These are phyloP conservation scores for Boletus patriciae DNA, from an alignment of 768 basidiomycete genomes.

Conservation along the genomic window DNA sequence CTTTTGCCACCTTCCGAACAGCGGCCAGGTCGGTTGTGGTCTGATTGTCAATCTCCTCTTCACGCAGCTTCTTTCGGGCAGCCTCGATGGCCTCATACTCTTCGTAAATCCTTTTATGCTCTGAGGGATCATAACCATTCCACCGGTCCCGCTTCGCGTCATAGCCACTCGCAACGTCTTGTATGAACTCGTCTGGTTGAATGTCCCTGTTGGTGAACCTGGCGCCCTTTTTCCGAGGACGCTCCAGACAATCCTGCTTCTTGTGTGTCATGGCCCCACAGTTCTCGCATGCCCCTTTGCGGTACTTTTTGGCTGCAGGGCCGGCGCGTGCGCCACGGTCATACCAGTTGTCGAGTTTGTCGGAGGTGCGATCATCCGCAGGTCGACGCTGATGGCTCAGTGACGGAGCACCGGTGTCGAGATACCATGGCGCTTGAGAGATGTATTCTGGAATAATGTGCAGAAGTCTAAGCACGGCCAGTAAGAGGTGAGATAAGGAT, in stretches of 20 bases:
- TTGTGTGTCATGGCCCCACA: constrained; percentile 97
- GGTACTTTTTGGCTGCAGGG: constrained; percentile 93
- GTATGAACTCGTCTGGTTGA: constrained; percentile 86
- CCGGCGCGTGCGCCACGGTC: constrained; percentile 82
- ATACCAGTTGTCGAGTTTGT: constrained; percentile 89
- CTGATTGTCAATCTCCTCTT: constrained; percentile 98
- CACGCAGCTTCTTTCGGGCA: constrained; percentile 84
- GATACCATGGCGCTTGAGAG: constrained; percentile 98
- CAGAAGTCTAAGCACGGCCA: background rate
- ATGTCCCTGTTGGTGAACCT: constrained; percentile 90
- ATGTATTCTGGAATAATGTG: constrained; percentile 74
- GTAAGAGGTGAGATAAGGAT: background rate
- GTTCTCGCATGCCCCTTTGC: constrained; percentile 98
- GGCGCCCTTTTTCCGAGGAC: constrained; percentile 94
- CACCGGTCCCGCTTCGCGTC: constrained; percentile 96
- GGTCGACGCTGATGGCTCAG: constrained; percentile 91
- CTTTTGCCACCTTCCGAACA: constrained; percentile 93
- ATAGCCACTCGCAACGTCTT: constrained; percentile 74
- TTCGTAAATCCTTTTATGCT: constrained; percentile 84
- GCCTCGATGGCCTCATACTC: constrained; percentile 93
- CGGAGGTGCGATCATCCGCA: constrained; percentile 51
- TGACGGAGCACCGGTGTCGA: constrained; percentile 91
- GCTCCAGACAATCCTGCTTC: constrained; percentile 88
- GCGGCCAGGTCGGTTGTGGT: constrained; percentile 90
- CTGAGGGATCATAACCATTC: constrained; percentile 94